Conservation (phyloP, 495 filamentous ascomycete genomes). For the Aspergillus indologenus region DNA sequence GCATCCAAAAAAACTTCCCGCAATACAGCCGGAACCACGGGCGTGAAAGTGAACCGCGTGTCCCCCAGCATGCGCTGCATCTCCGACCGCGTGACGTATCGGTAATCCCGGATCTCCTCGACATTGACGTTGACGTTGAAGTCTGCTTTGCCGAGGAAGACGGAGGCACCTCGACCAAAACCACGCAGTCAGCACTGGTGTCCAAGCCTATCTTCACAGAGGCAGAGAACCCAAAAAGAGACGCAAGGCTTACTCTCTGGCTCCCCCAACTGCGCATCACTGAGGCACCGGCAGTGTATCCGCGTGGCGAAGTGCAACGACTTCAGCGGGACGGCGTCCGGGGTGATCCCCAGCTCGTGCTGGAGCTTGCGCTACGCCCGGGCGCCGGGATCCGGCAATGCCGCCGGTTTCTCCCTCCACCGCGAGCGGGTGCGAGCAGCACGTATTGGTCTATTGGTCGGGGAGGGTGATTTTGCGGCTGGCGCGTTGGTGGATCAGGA, state of each 20-base stretch:
- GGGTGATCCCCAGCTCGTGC: slow-evolving; percentile 1
- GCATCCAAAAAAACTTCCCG: neutral
- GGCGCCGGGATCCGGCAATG: neutral
- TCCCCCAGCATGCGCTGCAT: neutral
- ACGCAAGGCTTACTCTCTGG: too few relatives aligned
- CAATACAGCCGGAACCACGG: neutral
- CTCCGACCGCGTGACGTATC: neutral
- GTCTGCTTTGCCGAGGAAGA: neutral
- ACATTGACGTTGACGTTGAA: neutral
- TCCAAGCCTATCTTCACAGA: too few relatives aligned
- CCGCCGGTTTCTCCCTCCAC: neutral
- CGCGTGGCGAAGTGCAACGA: too few relatives aligned
- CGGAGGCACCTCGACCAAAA: too few relatives aligned
- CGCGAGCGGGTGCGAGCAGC: neutral
- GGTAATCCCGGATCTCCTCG: neutral
- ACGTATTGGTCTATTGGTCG: neutral
- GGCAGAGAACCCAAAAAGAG: too few relatives aligned
- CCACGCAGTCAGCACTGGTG: too few relatives aligned
- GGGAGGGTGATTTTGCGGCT: neutral
- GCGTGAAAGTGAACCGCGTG: neutral
- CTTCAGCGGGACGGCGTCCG: neutral
- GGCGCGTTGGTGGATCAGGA: neutral
- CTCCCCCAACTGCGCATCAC: too few relatives aligned
- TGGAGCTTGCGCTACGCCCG: neutral
- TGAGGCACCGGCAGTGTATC: too few relatives aligned